phyloP scores from a whole-genome alignment of 345 rosid genomes.

The Gossypium bickii region DNA sequence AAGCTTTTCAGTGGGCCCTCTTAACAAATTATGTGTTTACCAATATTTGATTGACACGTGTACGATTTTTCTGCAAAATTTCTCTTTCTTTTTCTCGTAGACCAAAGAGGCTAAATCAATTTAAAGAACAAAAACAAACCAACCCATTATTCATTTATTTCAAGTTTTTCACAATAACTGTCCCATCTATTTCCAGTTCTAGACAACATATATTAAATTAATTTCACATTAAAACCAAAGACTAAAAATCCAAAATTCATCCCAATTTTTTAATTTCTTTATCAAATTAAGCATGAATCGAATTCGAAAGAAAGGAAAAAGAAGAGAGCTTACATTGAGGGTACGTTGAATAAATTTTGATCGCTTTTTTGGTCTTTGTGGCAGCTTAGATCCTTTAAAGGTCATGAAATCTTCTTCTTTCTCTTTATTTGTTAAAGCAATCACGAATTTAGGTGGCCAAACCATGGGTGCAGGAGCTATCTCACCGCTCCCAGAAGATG shows the following conservation, averaged over 20 bases:
- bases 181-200: neutral
- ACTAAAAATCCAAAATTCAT: neutral
- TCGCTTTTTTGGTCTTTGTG: conserved; percentile 74
- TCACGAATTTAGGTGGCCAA: conserved; percentile 76
- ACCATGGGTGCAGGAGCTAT: conserved; percentile 36
- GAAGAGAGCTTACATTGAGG: conserved; percentile 51
- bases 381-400: conserved; percentile 67
- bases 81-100: neutral
- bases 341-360: conserved; percentile 68
- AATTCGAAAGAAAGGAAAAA: neutral
- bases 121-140: no score
- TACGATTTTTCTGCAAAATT: neutral
- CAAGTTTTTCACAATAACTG: neutral
- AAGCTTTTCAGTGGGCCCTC: neutral
- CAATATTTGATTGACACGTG: neutral
- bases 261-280: neutral
- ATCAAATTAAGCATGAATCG: neutral
- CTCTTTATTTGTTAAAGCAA: conserved; percentile 72
- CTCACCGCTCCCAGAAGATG: conserved; percentile 64
- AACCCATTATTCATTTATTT: neutral
- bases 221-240: neutral
- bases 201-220: neutral
- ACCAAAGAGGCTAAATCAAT: no score
- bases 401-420: conserved; percentile 75
- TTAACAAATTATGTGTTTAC: neutral